Percentiles rank a stretch among this genome's conserved stretches.
Conservation (phyloP, 2,329 filamentous ascomycete genomes). For the Delphinella strobiligena region DNA sequence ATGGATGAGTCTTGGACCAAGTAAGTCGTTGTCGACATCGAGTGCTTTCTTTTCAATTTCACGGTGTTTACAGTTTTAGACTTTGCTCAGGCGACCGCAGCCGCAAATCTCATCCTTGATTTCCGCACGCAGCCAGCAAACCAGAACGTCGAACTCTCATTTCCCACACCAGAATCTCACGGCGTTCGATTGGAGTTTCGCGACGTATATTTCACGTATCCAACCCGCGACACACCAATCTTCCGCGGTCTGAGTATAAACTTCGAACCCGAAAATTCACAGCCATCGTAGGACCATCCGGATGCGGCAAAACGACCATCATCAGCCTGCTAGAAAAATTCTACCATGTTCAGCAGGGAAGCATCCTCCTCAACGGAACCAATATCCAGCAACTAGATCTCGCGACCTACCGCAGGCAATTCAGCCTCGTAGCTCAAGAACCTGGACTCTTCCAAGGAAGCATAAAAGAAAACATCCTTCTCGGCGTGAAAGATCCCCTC, state of each 20-base stretch:
- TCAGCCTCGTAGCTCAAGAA: constrained; percentile 36
- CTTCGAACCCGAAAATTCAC: constrained; percentile 26
- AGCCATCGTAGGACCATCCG: constrained; percentile 29
- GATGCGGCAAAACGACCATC: constrained; percentile 29
- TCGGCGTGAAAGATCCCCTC: constrained; percentile 30
- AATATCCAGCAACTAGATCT: constrained; percentile 25
- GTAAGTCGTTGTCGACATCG: not conserved
- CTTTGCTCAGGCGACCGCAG: constrained; percentile 5
- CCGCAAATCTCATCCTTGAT: constrained; percentile 6
- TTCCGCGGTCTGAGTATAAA: constrained; percentile 28
- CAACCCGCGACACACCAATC: constrained; percentile 38
- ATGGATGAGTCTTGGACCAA: constrained; percentile 42
- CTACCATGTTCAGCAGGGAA: constrained; percentile 54
- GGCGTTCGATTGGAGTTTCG: constrained; percentile 21
- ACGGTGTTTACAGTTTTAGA: not conserved
- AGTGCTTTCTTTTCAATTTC: not conserved
- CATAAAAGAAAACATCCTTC: constrained; percentile 38
- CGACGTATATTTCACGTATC: constrained; percentile 29
- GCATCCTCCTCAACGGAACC: constrained; percentile 42
- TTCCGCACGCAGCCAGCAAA: not conserved
- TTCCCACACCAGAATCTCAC: constrained; percentile 2
- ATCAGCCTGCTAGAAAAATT: constrained; percentile 27
- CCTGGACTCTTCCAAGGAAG: constrained; percentile 38
- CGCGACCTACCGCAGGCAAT: constrained; percentile 26
- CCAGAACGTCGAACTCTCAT: not conserved